Evolutionary conservation across 1,284 basidiomycete genomes (phyloP).

Genomic region (Trametes hirsuta): DNA sequence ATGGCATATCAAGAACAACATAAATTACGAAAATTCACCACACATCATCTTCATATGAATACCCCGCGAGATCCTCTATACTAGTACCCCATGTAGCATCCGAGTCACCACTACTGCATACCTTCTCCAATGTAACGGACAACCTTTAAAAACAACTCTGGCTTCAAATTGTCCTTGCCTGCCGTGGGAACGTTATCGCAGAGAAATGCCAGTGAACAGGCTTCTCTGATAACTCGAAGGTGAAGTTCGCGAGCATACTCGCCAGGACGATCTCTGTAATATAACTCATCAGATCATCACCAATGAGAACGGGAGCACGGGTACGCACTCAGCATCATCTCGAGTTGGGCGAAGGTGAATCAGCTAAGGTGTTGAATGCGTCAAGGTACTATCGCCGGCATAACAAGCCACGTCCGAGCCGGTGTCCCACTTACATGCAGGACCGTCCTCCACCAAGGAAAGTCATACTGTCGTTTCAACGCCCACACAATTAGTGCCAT

Average conservation of each 20-base stretch:
- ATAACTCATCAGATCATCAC: neutral
- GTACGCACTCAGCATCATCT: slow-evolving; percentile 12
- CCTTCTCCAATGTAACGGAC: neutral
- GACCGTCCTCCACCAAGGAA: slow-evolving; percentile 22
- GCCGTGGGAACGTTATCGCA: slow-evolving; percentile 31
- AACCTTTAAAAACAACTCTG: slow-evolving; percentile 31
- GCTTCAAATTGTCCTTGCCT: slow-evolving; percentile 27
- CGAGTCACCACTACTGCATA: neutral
- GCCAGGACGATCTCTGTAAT: slow-evolving; percentile 26
- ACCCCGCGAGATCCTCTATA: too few relatives aligned
- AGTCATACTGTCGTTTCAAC: slow-evolving; percentile 15
- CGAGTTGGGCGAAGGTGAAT: slow-evolving; percentile 10
- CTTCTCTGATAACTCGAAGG: slow-evolving; percentile 23
- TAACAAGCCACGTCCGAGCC: too few relatives aligned
- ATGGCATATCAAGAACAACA: too few relatives aligned
- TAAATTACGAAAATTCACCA: too few relatives aligned
- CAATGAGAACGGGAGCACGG: too few relatives aligned
- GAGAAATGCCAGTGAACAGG: slow-evolving; percentile 34
- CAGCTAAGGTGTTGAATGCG: too few relatives aligned
- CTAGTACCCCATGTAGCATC: too few relatives aligned
- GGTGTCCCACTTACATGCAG: slow-evolving; percentile 19
- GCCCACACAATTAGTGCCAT: neutral
- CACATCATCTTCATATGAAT: too few relatives aligned
- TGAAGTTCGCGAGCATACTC: slow-evolving; percentile 26
- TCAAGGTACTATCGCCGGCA: too few relatives aligned